Evolutionary conservation across 2,329 filamentous ascomycete species (phyloP).

Genomic region (Neofusicoccum ribis): DNA sequence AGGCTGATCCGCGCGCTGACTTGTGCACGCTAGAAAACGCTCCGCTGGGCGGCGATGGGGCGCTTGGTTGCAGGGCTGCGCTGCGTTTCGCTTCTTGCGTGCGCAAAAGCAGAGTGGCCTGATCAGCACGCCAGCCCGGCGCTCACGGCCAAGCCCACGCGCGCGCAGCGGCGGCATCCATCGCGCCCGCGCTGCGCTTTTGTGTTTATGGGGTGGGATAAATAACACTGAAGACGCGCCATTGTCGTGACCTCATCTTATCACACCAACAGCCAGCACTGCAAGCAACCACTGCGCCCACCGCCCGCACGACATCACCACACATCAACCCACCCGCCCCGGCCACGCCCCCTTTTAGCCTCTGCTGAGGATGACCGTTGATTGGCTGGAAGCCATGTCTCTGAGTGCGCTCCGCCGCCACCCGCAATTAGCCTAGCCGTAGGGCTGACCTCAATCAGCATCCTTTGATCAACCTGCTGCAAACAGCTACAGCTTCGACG

Average conservation of each 20-base stretch:
- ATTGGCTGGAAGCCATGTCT: constrained; percentile 20
- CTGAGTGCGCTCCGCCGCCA: constrained; percentile 16
- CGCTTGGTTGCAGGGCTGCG: background rate
- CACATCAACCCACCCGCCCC: constrained; percentile 9
- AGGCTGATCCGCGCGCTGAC: constrained; percentile 4
- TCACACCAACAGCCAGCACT: constrained; percentile 12
- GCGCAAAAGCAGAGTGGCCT: constrained; percentile 11
- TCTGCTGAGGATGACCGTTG: constrained; percentile 12
- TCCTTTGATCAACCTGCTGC: constrained; percentile 18
- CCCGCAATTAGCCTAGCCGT: constrained; percentile 4
- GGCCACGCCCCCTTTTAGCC: background rate
- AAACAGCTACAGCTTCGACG: constrained; percentile 24
- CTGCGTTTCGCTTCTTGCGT: constrained; percentile 2
- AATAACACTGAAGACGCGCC: constrained; percentile 18
- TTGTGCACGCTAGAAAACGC: constrained; percentile 9
- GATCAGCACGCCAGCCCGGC: constrained; percentile 19
- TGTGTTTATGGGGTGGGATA: background rate
- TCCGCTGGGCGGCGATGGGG: background rate
- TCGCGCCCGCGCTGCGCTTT: background rate
- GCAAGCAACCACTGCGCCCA: background rate
- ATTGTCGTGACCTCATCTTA: constrained; percentile 19
- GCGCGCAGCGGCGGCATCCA: constrained; percentile 1
- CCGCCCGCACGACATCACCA: constrained; percentile 12
- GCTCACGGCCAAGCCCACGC: background rate
- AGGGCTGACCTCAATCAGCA: constrained; percentile 18